These are phyloP conservation scores for Ascosphaera apis DNA, from an alignment of 2,329 filamentous ascomycete species.

Conservation along the genomic window DNA sequence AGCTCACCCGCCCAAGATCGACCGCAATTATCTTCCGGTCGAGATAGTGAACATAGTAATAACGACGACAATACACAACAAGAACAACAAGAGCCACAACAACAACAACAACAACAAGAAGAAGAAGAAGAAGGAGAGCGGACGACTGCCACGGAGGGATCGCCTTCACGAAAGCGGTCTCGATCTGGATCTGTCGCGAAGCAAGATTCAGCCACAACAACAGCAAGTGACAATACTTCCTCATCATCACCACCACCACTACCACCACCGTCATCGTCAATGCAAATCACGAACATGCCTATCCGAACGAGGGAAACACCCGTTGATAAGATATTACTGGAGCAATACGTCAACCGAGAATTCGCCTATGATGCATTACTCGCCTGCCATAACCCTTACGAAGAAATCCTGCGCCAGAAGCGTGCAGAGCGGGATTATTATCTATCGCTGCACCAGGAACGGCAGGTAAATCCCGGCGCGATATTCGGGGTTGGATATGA, in stretches of 20 bases:
- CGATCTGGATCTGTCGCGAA: slow-evolving; percentile 31
- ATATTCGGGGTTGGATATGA: slow-evolving; percentile 53
- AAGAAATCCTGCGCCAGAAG: slow-evolving; percentile 37
- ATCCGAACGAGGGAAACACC: slow-evolving; percentile 20
- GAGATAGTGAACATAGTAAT: background rate
- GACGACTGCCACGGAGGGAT: background rate
- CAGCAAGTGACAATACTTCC: too few relatives aligned
- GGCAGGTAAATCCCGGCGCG: slow-evolving; percentile 31
- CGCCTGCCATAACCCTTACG: slow-evolving; percentile 28
- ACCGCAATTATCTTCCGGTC: background rate
- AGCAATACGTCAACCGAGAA: slow-evolving; percentile 43
- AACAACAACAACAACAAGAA: slow-evolving; percentile 25
- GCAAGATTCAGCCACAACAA: background rate
- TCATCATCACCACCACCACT: too few relatives aligned
- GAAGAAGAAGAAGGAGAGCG: slow-evolving; percentile 14
- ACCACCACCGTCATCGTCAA: too few relatives aligned
- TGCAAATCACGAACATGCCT: slow-evolving; percentile 5
- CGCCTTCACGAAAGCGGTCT: slow-evolving; percentile 28
- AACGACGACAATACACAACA: background rate
- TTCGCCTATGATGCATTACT: slow-evolving; percentile 33
- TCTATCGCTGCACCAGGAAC: slow-evolving; percentile 36
- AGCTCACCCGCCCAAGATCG: background rate
- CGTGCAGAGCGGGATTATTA: slow-evolving; percentile 49
- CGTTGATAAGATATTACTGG: slow-evolving; percentile 29
- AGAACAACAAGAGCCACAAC: slow-evolving; percentile 20